Conservation (phyloP, 2,329 filamentous ascomycete species). For the Trichophyton rubrum region DNA sequence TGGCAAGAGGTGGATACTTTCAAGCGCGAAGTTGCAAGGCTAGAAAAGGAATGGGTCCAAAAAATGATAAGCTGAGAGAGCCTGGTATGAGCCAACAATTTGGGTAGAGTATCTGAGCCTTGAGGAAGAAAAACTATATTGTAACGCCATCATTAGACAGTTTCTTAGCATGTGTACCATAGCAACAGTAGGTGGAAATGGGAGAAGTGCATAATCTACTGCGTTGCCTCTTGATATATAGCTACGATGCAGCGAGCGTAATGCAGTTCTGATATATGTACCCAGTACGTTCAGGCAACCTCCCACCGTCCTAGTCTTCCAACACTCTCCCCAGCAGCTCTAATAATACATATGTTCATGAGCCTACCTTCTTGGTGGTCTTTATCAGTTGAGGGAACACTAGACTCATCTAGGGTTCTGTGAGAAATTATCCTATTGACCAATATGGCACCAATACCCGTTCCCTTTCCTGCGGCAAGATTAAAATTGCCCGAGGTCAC, state of each 20-base stretch:
- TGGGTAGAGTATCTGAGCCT: not conserved
- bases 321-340: constrained; percentile 64
- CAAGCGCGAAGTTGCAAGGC: constrained; percentile 71
- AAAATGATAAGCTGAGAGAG: constrained; percentile 44
- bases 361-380: constrained; percentile 9
- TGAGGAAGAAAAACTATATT: not conserved
- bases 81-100: not conserved
- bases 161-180: constrained; percentile 1
- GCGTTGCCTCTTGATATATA: not conserved
- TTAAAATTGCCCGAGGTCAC: constrained; percentile 79
- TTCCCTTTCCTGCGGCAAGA: constrained; percentile 60
- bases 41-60: constrained; percentile 82
- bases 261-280: not conserved
- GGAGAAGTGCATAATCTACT: not conserved
- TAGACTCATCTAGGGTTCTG: not conserved
- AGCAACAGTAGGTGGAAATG: not conserved
- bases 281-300: constrained; percentile 34
- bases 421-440: constrained; percentile 42
- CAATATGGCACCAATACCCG: constrained; percentile 60
- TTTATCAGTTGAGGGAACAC: not conserved
- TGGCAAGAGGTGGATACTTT: constrained; percentile 87
- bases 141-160: not conserved
- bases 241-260: not conserved
- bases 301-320: constrained; percentile 75
- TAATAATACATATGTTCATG: constrained; percentile 54